phyloP scores from a whole-genome alignment of 2,329 filamentous ascomycete species.

The Sclerotinia glacialis region DNA sequence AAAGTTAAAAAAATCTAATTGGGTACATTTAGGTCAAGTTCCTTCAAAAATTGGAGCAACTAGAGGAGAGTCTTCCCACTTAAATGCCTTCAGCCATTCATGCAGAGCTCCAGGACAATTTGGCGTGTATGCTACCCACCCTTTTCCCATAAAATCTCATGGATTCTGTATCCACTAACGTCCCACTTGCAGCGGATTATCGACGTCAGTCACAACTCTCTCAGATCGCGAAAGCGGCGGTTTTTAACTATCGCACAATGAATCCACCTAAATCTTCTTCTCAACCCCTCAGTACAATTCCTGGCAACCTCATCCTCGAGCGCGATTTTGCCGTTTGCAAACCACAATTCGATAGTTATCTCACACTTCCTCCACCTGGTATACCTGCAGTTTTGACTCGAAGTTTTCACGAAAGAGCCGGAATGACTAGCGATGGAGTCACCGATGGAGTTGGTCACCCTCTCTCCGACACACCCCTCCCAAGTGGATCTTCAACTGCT shows the following conservation, averaged over 20 bases:
- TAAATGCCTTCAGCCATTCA: constrained; percentile 24
- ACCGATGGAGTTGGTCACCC: constrained; percentile 24
- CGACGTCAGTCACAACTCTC: constrained; percentile 24
- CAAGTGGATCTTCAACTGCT: constrained; percentile 36
- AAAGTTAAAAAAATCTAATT: constrained; percentile 6
- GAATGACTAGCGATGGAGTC: constrained; percentile 21
- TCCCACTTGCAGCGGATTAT: constrained; percentile 10
- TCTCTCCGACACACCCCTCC: constrained; percentile 30
- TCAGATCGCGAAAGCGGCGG: constrained; percentile 14
- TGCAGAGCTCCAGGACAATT: constrained; percentile 14
- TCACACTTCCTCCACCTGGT: constrained; percentile 15
- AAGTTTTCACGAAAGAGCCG: constrained; percentile 7
- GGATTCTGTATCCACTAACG: constrained; percentile 11
- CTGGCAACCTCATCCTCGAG: constrained; percentile 7
- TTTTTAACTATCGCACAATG: constrained; percentile 21
- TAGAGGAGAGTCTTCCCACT: not conserved
- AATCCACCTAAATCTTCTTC: constrained; percentile 12
- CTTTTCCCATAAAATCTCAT: not conserved
- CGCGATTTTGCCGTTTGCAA: constrained; percentile 19
- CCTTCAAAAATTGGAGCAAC: not conserved
- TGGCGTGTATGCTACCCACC: constrained; percentile 22
- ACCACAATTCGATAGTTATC: constrained; percentile 11
- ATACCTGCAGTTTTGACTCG: not conserved
- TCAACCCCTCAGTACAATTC: constrained; percentile 14
- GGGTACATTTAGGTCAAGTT: not conserved